These are phyloP conservation scores for Jatropha podagrica DNA, from an alignment of 441 rosid species.

Conservation along the genomic window DNA sequence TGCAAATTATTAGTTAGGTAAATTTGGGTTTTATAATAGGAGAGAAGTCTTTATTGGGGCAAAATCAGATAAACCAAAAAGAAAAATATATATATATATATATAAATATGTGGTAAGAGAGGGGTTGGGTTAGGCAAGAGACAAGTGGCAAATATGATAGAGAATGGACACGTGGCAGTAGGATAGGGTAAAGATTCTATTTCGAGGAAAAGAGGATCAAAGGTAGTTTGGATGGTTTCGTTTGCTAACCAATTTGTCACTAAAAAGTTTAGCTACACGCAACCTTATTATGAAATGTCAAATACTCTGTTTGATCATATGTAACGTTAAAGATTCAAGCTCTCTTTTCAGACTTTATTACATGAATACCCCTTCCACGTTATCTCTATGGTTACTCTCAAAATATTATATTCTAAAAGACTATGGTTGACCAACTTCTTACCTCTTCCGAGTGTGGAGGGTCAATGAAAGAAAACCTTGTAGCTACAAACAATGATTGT, in stretches of 20 bases:
- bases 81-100: too few species aligned
- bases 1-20: background rate
- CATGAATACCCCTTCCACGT: background rate
- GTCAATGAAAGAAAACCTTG: too few species aligned
- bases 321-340: too few species aligned
- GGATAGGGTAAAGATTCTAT: background rate
- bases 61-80: too few species aligned
- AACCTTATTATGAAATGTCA: slow-evolving; percentile 35
- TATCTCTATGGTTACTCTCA: background rate
- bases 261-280: slow-evolving; percentile 45
- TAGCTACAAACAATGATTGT: too few species aligned
- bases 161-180: background rate
- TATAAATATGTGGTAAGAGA: background rate
- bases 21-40: background rate
- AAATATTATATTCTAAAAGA: background rate
- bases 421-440: slow-evolving; percentile 15
- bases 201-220: slow-evolving; percentile 1
- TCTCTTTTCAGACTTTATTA: background rate
- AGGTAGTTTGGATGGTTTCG: slow-evolving; percentile 35
- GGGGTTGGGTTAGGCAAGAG: slow-evolving; percentile 10
- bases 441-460: background rate
- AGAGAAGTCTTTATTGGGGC: background rate
- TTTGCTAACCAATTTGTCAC: slow-evolving; percentile 37
- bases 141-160: background rate
- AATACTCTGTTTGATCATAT: background rate